A percentile compares a stretch with the other conserved stretches of the same genome.
Conservation (phyloP, 306 rosid genomes). For the Begonia fuchsioides region DNA sequence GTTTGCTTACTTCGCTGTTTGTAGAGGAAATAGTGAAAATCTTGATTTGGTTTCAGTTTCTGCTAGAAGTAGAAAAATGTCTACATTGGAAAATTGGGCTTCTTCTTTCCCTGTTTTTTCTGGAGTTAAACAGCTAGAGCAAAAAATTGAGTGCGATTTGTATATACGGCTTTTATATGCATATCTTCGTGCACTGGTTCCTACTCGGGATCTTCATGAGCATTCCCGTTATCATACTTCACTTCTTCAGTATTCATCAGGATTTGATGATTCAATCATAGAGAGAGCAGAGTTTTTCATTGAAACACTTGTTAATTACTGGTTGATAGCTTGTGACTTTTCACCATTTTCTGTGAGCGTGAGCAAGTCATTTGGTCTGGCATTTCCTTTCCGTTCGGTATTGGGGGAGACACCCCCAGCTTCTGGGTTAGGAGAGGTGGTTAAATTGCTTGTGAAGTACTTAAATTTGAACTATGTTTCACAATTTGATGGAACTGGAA, state of each 20-base stretch:
- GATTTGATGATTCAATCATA: constrained; percentile 24
- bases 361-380: constrained; percentile 32
- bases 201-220: constrained; percentile 31
- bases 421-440: constrained; percentile 54
- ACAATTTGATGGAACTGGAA: constrained; percentile 18
- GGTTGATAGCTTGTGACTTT: constrained; percentile 77
- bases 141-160: constrained; percentile 21
- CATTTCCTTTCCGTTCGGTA: constrained; percentile 30
- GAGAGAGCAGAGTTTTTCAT: constrained; percentile 48
- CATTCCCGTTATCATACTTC: constrained; percentile 59
- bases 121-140: constrained; percentile 19
- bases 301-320: constrained; percentile 35
- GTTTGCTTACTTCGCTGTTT: constrained; percentile 71
- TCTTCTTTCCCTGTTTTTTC: constrained; percentile 48
- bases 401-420: constrained; percentile 53
- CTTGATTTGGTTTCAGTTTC: constrained; percentile 14
- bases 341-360: constrained; percentile 43
- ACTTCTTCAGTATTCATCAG: constrained; percentile 43
- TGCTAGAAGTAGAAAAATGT: constrained; percentile 25
- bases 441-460: constrained; percentile 49
- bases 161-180: constrained; percentile 51
- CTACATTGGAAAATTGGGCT: constrained; percentile 60
- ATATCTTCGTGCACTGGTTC: constrained; percentile 56
- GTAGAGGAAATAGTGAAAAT: constrained; percentile 33
- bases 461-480: constrained; percentile 43